Percentiles rank a stretch among this genome's conserved stretches.
phyloP scores from a whole-genome alignment of 768 basidiomycete genomes.

The Mycena epipterygia region DNA sequence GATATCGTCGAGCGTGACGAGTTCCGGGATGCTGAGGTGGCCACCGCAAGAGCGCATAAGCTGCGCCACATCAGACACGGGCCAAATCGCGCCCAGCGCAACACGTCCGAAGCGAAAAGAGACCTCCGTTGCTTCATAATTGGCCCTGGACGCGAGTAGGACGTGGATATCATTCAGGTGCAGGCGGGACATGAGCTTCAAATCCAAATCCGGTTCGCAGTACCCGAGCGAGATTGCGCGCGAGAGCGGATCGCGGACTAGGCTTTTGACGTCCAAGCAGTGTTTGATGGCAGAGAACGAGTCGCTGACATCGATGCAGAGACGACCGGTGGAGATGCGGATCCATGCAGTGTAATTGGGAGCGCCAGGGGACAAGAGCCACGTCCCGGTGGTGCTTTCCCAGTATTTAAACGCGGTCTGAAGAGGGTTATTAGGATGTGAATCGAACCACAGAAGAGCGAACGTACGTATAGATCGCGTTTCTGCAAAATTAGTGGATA shows the following conservation, averaged over 20 bases:
- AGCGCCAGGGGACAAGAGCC: not conserved
- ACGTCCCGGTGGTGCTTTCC: not conserved
- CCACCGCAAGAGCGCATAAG: not conserved
- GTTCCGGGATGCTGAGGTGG: not conserved
- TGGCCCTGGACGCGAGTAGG: not conserved
- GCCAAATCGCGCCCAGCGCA: conserved; percentile 10
- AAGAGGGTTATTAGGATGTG: not conserved
- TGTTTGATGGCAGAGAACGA: conserved; percentile 6
- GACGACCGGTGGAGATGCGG: conserved; percentile 5
- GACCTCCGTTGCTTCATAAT: not conserved
- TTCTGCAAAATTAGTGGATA: not conserved
- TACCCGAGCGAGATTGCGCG: not conserved
- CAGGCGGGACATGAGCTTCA: not conserved
- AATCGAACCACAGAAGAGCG: not conserved
- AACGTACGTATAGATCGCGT: conserved; percentile 13
- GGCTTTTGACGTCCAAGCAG: conserved; percentile 1
- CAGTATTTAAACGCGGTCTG: conserved; percentile 21
- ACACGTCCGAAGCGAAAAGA: conserved; percentile 3
- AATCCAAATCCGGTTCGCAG: not conserved
- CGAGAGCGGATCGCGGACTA: not conserved
- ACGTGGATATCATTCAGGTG: conserved; percentile 8
- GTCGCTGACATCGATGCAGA: conserved; percentile 16
- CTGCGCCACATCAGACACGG: not conserved
- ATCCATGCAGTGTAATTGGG: conserved; percentile 18
- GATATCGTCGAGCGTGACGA: not conserved